Base-by-base conservation (phyloP, 2,329 filamentous ascomycete genomes). In the Scedosporium apiospermum region DNA sequence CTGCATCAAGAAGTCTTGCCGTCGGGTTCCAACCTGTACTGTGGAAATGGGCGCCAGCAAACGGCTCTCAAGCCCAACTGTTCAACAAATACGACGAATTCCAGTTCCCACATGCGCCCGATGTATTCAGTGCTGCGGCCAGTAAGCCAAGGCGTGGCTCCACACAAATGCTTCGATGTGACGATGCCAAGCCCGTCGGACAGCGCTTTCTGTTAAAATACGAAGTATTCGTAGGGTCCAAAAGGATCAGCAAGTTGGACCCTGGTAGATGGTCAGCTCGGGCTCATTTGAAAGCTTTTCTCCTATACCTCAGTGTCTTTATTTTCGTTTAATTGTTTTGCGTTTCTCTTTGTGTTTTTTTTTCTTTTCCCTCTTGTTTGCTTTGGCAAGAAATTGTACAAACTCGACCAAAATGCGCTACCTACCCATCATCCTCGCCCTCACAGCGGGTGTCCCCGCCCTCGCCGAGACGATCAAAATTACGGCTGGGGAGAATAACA, bases 401-500 rank as follows among this genome's bases (percentile, higher is more conserved):
- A 18, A 12, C 7, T 21, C 49, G 5, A 2, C 49, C 12, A 61
- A 41, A n/a, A 61, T 61, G 59, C 59, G 30, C 46, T 55, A 41
- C 46, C 26, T 46, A 18, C 27, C 59, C 46, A 38, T 42, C 51
- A 18, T 60, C 44, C 53, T 60, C 23, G 62, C 63, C 26, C 51
- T 65, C 60, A 51, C 38, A 49, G 27, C 63, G 2, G 63, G 58
- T 16, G 61, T 58, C 6, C 23, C 58, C n/a, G 68, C 67, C 41
- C 65, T 63, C 51, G 69, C 69, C 53, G 69, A 67, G 63, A 55
- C 46, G n/a, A 65, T 69, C 65, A 57, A 71, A 18, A 69, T 82
- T 62, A 72, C 77, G 64, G 78, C 80, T 18, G 78, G 78, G 64
- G 72, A 76, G 64, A 71, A 73, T 38, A 26, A 57, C 16, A 70